Base-by-base conservation (phyloP, 129 eudicot species). In the Apium graveolens region DNA sequence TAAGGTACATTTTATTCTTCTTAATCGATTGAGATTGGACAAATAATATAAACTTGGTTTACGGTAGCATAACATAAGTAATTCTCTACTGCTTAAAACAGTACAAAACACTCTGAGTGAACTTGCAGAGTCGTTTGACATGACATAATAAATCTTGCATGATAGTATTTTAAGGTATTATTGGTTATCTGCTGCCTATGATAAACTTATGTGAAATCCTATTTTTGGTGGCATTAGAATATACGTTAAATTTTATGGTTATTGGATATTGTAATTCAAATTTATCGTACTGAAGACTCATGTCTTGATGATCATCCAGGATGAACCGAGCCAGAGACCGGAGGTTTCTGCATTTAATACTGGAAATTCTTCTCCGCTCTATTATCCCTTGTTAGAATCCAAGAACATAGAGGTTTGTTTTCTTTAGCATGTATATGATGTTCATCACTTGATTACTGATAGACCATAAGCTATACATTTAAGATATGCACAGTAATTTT, bases 321-420 rank as follows among this genome's bases (percentile, higher is more conserved):
- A 71, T 57, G 80, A 81, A 39, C 83, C 82, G 62, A 80, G 55
- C 76, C 81, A 62, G 78, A 76, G 83, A 77, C 57, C 18, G 78
- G 86, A 82, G 43, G 78, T 55, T 44, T 78, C 88, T 78, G 76
- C 71, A 11, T 69, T 26, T 60, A 21, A 78, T 31, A 55, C 46
- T 27, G 70, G 49, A 45, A 41, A 9, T 44, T 82, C 48, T 74
- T 21, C 79, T 42, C 82, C 80, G 76, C 79, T 82, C 14, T 81
- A 82, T 55, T 32, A 72, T 55, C 89, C 89, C 14, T 85, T 89
- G 79, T 53, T 83, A 39, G 79, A 81, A 48, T 79, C 75, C 65
- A 79, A 82, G 77, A 78, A 84, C 49, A 53, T 41, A 24, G 81
- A 87, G 86, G 90, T 87, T 84, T 76, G 62, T 42, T 34, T 57